Conservation (phyloP, 1,284 basidiomycete species). For the Cryptococcus sp. region DNA sequence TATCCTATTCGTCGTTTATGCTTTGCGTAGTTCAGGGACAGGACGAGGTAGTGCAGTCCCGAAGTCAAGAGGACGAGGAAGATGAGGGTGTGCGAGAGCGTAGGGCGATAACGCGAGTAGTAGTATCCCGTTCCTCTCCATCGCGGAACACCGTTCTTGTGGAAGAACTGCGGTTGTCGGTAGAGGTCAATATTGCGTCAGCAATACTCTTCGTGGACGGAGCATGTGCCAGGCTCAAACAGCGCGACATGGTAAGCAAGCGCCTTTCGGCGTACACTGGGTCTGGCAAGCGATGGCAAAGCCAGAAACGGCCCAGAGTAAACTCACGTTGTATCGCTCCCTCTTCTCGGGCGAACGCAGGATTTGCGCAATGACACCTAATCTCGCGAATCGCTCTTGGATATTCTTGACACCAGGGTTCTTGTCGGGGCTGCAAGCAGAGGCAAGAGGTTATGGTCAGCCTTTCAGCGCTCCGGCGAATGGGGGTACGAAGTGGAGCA, state of each 20-base stretch:
- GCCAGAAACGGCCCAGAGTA: neutral
- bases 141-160: constrained; percentile 53
- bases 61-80: constrained; percentile 76
- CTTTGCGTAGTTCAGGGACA: constrained; percentile 70
- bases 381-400: constrained; percentile 81
- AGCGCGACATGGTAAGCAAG: no score
- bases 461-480: neutral
- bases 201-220: no score
- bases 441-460: neutral
- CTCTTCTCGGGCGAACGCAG: constrained; percentile 73
- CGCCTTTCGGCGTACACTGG: no score
- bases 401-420: constrained; percentile 77
- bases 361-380: constrained; percentile 82
- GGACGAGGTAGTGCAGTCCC: constrained; percentile 74
- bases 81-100: constrained; percentile 70
- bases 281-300: neutral
- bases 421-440: constrained; percentile 79
- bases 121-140: constrained; percentile 67
- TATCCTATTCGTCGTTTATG: constrained; percentile 70
- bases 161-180: constrained; percentile 44
- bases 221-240: no score
- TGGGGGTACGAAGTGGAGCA: neutral
- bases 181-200: neutral
- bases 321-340: constrained; percentile 64
- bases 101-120: constrained; percentile 88